Evolutionary conservation across 1,284 basidiomycete species (phyloP).

Genomic region (Leucoagaricus sp.): DNA sequence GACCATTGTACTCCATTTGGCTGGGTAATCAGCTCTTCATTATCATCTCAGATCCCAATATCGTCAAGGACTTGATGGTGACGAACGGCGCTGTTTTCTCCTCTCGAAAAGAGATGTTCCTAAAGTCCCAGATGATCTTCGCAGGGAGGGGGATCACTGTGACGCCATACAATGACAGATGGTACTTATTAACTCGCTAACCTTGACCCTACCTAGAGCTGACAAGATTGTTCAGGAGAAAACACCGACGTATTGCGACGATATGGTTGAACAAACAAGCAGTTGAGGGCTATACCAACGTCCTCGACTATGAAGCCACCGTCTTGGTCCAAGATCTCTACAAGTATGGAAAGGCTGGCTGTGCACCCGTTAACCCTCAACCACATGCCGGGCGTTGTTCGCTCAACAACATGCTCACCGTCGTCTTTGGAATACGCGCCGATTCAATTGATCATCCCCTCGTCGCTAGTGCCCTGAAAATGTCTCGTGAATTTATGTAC

Average conservation of each 20-base stretch:
- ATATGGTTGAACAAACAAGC: slow-evolving; percentile 33
- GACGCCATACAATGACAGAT: slow-evolving; percentile 41
- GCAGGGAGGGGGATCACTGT: slow-evolving; percentile 38
- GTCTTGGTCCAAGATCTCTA: slow-evolving; percentile 37
- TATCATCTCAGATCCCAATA: slow-evolving; percentile 36
- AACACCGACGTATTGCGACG: slow-evolving; percentile 40
- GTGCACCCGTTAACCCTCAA: slow-evolving; percentile 34
- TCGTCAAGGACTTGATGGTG: slow-evolving; percentile 39
- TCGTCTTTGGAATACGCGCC: slow-evolving; percentile 39
- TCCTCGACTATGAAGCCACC: slow-evolving; percentile 38
- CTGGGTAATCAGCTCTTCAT: slow-evolving; percentile 43
- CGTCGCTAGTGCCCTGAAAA: slow-evolving; percentile 31
- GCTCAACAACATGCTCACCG: slow-evolving; percentile 41
- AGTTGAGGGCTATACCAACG: slow-evolving; percentile 33
- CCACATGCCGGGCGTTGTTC: slow-evolving; percentile 36
- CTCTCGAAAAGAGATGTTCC: slow-evolving; percentile 36
- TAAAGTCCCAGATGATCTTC: slow-evolving; percentile 39
- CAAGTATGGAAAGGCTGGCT: slow-evolving; percentile 28
- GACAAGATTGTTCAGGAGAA: slow-evolving; percentile 31
- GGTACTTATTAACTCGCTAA: slow-evolving; percentile 23
- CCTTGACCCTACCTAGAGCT: neutral
- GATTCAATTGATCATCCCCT: slow-evolving; percentile 36
- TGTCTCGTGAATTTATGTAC: slow-evolving; percentile 40
- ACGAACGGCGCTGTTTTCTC: slow-evolving; percentile 39
- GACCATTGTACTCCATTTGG: slow-evolving; percentile 38